Percentiles rank a stretch among this genome's conserved stretches.
Evolutionary conservation across 1,284 basidiomycete species (phyloP).

Genomic region (Ceratobasidium sp.): DNA sequence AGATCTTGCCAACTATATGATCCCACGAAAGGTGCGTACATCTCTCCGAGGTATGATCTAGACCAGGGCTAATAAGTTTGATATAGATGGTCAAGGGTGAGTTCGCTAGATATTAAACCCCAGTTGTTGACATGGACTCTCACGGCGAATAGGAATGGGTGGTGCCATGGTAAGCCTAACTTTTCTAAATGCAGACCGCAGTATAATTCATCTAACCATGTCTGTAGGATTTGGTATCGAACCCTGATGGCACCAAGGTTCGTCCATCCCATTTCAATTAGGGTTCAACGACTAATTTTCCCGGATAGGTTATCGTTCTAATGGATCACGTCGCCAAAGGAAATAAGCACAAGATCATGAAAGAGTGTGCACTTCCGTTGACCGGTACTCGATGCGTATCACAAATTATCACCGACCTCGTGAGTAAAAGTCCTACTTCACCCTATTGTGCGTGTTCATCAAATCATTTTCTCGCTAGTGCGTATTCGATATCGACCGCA

Average conservation of each 20-base stretch:
- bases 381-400: slow-evolving; percentile 88
- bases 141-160: slow-evolving; percentile 70
- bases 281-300: slow-evolving; percentile 4
- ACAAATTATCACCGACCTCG: slow-evolving; percentile 91
- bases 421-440: slow-evolving; percentile 44
- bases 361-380: slow-evolving; percentile 82
- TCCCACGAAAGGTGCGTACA: slow-evolving; percentile 74
- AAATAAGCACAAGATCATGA: slow-evolving; percentile 85
- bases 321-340: slow-evolving; percentile 92
- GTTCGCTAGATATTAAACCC: slow-evolving; percentile 37
- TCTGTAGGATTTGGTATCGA: slow-evolving; percentile 78
- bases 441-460: neutral
- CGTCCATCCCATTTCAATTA: slow-evolving; percentile 40
- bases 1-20: slow-evolving; percentile 98
- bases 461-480: slow-evolving; percentile 44
- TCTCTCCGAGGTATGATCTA: neutral
- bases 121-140: slow-evolving; percentile 33
- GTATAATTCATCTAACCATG: neutral
- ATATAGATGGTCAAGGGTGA: slow-evolving; percentile 73
- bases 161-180: slow-evolving; percentile 73
- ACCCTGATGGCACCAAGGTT: slow-evolving; percentile 88
- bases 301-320: slow-evolving; percentile 65
- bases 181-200: neutral
- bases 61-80: neutral
- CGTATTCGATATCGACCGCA: slow-evolving; percentile 87